Percentiles rank a stretch among this genome's conserved stretches.
Evolutionary conservation across 192 early-diverging fungal species (phyloP).

Genomic region (Gryganskiella cystojenkinii): DNA sequence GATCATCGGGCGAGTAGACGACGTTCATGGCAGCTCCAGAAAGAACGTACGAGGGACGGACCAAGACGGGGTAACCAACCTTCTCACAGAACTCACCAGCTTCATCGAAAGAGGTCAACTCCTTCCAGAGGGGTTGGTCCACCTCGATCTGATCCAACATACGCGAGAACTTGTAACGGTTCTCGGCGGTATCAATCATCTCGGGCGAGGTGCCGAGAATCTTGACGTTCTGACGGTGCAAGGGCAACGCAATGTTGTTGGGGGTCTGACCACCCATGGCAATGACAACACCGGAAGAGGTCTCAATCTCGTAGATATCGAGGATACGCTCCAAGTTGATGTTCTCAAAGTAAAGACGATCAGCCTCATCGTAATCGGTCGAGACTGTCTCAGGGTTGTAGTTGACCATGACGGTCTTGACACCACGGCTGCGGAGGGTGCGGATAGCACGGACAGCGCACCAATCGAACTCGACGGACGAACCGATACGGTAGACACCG

Average conservation of each 20-base stretch:
- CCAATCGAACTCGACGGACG: slow-evolving; percentile 99
- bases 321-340: slow-evolving; percentile 93
- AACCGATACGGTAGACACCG: slow-evolving; percentile 98
- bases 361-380: slow-evolving; percentile 98
- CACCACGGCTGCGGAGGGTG: slow-evolving; percentile 83
- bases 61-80: slow-evolving; percentile 95
- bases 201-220: slow-evolving; percentile 96
- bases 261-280: slow-evolving; percentile 98
- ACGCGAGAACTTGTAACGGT: slow-evolving; percentile 98
- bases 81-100: slow-evolving; percentile 87
- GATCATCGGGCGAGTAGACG: slow-evolving; percentile 84
- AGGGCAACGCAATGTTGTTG: slow-evolving; percentile 95
- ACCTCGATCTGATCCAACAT: slow-evolving; percentile 97
- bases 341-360: slow-evolving; percentile 97
- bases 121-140: slow-evolving; percentile 98
- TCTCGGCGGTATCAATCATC: slow-evolving; percentile 97
- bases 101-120: slow-evolving; percentile 89
- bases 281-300: slow-evolving; percentile 88
- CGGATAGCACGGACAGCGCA: slow-evolving; percentile 97
- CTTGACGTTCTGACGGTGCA: slow-evolving; percentile 92
- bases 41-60: slow-evolving; percentile 97
- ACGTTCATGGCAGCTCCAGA: slow-evolving; percentile 99
- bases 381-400: slow-evolving; percentile 99
- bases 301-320: slow-evolving; percentile 97
- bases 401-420: slow-evolving; percentile 99